Conservation (phyloP, 257 asterid genomes). For the Forsythia viridissima region DNA sequence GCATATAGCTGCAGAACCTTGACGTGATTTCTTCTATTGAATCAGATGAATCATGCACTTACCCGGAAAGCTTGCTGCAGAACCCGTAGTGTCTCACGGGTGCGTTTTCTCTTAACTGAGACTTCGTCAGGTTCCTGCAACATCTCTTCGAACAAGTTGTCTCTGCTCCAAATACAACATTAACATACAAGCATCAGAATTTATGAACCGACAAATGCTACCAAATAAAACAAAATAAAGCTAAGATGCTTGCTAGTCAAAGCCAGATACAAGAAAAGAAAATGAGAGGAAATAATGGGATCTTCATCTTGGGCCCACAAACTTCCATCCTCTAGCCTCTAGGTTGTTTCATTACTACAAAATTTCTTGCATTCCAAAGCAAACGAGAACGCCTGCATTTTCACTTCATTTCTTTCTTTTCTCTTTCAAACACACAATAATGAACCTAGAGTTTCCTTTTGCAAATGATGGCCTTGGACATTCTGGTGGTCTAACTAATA, state of each 20-base stretch:
- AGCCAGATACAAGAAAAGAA: neutral
- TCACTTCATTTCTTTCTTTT: neutral
- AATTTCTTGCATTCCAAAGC: neutral
- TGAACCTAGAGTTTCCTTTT: neutral
- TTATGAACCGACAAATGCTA: neutral
- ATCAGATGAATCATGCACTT: constrained; percentile 29
- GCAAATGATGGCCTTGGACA: neutral
- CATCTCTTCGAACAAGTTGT: constrained; percentile 88
- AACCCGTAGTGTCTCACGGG: constrained; percentile 80
- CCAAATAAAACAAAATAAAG: neutral
- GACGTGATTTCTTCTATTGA: neutral
- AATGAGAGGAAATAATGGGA: neutral
- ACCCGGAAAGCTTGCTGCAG: constrained; percentile 96
- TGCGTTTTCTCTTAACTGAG: constrained; percentile 82
- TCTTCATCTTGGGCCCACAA: constrained; percentile 5
- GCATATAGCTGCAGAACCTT: neutral
- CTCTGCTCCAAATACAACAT: constrained; percentile 50
- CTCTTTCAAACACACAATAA: neutral
- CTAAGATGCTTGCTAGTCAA: neutral
- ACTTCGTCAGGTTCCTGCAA: constrained; percentile 97
- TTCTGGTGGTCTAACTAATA: neutral
- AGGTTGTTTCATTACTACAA: neutral
- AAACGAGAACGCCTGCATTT: neutral
- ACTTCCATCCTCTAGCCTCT: neutral
- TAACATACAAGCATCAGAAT: constrained; percentile 22